Base-by-base conservation (phyloP, 108 stramenopile genomes). In the Cylindrotheca fusiformis region DNA sequence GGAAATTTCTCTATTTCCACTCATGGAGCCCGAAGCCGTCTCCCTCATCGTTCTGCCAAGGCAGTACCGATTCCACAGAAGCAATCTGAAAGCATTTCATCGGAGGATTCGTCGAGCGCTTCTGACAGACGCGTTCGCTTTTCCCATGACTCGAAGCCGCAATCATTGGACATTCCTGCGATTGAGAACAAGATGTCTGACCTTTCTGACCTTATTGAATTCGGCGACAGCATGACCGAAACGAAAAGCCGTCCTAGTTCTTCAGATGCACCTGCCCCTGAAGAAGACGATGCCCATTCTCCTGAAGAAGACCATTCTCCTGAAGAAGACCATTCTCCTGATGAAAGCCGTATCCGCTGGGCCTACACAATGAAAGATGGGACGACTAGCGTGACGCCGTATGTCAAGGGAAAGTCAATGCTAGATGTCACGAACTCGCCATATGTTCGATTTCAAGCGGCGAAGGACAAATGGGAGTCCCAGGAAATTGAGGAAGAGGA, bases 61-160 rank as follows among this genome's bases (percentile, higher is more conserved):
- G 65, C 56, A 21, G 59, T 62, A 4, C 29, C 28, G 27, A 61
- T 67, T 32, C 65, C 63, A 21, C 21, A 10, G 32, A 72, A 52
- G 56, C 23, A 2, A 12, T 12, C 50, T 23, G n/a, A n/a, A n/a
- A 12, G 24, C 6, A n/a, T 22, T 12, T 31, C 20, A 6, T 5
- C 23, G 19, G 30, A 29, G 32, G 63, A 63, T 32, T 17, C 26
- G 1, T 52, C 49, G 12, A 29, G 41, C 48, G 32, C 24, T 24
- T 66, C 59, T 30, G 56, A 67, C 19, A 50, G 55, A 62, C 65
- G 50, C 28, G 73, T 74, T 57, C 73, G 66, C 47, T 74, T 74
- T 29, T 64, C 71, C 0, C 30, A 49, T n/a, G 20, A 41, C 1
- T 30, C 63, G 10, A 50, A n/a, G 1, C 26, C 23, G 58, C 63